Percentiles rank a stretch among this genome's conserved stretches.
Evolutionary conservation across 2,329 filamentous ascomycete genomes (phyloP).

Genomic region (Pyricularia sp.): DNA sequence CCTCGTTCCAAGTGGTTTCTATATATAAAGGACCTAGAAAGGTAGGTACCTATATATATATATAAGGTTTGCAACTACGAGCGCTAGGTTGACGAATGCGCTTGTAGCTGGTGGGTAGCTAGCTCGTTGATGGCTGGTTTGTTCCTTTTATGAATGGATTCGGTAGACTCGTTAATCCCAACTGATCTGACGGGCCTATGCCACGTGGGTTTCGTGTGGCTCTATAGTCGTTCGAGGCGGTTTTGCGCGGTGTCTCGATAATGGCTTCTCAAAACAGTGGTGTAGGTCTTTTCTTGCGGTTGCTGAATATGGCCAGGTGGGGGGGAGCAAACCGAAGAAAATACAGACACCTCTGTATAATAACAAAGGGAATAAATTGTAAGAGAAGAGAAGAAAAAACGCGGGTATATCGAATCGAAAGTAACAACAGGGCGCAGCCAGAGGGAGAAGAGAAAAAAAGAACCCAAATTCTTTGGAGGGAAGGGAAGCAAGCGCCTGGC

Average conservation of each 20-base stretch:
- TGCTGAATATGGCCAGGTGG: neutral
- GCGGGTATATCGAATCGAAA: neutral
- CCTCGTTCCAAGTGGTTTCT: neutral
- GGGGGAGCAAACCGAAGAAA: neutral
- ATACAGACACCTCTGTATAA: neutral
- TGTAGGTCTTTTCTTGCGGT: neutral
- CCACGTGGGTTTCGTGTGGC: neutral
- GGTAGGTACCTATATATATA: neutral
- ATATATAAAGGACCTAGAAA: neutral
- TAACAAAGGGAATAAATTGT: neutral
- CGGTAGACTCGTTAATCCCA: neutral
- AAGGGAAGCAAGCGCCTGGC: neutral
- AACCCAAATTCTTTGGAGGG: neutral
- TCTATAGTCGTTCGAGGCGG: neutral
- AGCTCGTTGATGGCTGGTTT: neutral
- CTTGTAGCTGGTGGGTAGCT: neutral
- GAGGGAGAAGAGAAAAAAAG: neutral
- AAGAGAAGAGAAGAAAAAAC: neutral
- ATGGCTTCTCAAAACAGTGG: neutral
- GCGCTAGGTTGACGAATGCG: neutral
- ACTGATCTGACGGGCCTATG: neutral
- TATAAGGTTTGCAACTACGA: neutral
- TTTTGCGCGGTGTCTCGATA: neutral
- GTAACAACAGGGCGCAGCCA: neutral
- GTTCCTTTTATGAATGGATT: neutral